Percentiles rank a stretch among this genome's conserved stretches.
phyloP scores from a whole-genome alignment of 768 basidiomycete species.

The Ramaria sp. region DNA sequence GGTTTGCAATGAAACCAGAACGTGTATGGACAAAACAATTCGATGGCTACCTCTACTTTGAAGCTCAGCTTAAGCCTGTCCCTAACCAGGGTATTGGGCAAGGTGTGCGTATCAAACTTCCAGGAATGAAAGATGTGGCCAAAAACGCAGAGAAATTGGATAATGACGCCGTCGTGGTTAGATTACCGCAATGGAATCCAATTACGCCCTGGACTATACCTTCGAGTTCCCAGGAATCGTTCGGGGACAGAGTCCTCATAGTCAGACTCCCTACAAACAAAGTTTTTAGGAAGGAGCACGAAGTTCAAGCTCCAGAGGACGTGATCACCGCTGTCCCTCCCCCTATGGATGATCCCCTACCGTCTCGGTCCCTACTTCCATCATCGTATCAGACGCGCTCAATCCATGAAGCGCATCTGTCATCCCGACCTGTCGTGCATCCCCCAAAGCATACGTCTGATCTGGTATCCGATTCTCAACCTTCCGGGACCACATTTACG shows the following conservation, averaged over 20 bases:
- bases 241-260: constrained; percentile 24
- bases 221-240: constrained; percentile 1
- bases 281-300: not conserved
- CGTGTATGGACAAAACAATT: constrained; percentile 76
- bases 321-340: constrained; percentile 1
- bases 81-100: constrained; percentile 33
- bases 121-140: constrained; percentile 24
- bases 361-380: not conserved
- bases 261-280: constrained; percentile 14
- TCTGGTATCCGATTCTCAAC: not conserved
- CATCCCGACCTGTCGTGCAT: not conserved
- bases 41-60: constrained; percentile 62
- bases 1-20: constrained; percentile 72
- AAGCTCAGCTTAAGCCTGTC: constrained; percentile 47
- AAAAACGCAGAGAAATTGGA: not conserved
- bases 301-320: not conserved
- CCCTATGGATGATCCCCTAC: not conserved
- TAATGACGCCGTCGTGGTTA: constrained; percentile 6
- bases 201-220: not conserved
- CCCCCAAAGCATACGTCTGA: not conserved
- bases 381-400: not conserved
- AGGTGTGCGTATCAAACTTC: constrained; percentile 51
- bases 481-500: not conserved
- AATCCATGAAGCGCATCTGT: not conserved
- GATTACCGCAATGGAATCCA: not conserved